Evolutionary conservation across 179 eudicot species (phyloP).

Genomic region (Nepenthes alata): DNA sequence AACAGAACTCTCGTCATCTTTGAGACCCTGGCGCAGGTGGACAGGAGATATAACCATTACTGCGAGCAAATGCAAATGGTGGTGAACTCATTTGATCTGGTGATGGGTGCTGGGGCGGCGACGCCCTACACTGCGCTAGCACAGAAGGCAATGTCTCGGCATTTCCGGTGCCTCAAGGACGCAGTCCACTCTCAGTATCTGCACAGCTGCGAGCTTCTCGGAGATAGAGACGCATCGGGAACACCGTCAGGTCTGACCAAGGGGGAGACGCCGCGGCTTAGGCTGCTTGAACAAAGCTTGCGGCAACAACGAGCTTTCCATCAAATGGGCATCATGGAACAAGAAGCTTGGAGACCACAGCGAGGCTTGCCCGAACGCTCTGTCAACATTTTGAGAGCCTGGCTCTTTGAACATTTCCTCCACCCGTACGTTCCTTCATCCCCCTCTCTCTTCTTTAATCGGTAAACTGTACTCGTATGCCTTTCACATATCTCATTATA

Average conservation of each 20-base stretch:
- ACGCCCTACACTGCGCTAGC: conserved; percentile 74
- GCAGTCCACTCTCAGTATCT: conserved; percentile 55
- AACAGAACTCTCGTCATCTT: no score
- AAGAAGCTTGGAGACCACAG: conserved; percentile 97
- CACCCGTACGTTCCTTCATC: conserved; percentile 62
- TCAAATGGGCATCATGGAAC: conserved; percentile 94
- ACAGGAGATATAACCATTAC: conserved; percentile 71
- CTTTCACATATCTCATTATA: no score
- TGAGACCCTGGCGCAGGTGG: conserved; percentile 38
- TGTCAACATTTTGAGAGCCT: conserved; percentile 54
- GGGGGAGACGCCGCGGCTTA: conserved; percentile 91
- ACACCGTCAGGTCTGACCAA: conserved; percentile 53
- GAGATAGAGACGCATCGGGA: conserved; percentile 8
- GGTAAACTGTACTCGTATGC: no score
- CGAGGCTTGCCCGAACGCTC: conserved; percentile 91
- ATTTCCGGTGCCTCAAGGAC: conserved; percentile 81
- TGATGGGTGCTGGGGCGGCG: conserved; percentile 84
- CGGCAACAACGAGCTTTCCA: conserved; percentile 88
- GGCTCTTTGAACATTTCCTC: conserved; percentile 96
- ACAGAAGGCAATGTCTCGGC: conserved; percentile 95
- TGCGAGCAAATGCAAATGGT: conserved; percentile 96
- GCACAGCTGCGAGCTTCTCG: conserved; percentile 65
- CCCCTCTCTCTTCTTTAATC: conserved; percentile 7
- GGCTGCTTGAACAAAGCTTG: conserved; percentile 59
- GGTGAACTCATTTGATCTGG: conserved; percentile 79